Base-by-base conservation (phyloP, 2,329 filamentous ascomycete species). In the Rasamsonia emersonii region DNA sequence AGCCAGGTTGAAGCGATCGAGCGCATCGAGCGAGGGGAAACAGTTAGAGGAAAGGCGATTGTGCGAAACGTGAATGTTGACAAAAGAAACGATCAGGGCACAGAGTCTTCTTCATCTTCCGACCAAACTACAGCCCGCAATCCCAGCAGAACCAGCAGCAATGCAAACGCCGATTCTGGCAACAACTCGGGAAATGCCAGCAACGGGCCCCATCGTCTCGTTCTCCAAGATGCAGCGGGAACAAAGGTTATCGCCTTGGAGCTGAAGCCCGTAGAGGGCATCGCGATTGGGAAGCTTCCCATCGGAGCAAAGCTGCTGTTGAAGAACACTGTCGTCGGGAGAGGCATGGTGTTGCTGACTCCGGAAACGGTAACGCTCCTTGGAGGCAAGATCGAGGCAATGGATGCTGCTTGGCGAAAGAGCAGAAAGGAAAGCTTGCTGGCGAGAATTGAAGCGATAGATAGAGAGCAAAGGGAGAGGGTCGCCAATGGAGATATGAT, bases 231-330 rank as follows among this genome's bases (percentile, higher is more conserved):
- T 61, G 74, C 74, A 27, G 70, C 62, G 6, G 86, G 85, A 0
- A 71, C 67, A 9, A 78, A 73, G 43, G 65, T 81, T 0, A 84
- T 78, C 46, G 88, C 70, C 0, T 62, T 94, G 29, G 86, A 96
- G 59, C 54, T 93, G 30, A 66, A 62, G 40, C 65, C 69, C 7
- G 69, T 93, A 10, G 68, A 76, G 6, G 76, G 71, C 3, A 59
- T 95, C 5, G 75, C 70, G 0, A 57, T 86, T 24, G 52, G 50
- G 7, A 63, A 54, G 35, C 41, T 79, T 58, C 70, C 68, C 28
- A 88, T 96, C 39, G 91, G 91, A 2, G 72, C 79, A 44, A 98
- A 98, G 62, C 50, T 95, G 15, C 47, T 94, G 24, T 57, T 98
- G 29, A 76, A 67, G 43, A 68, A 76, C 41, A 70, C 74, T 4